A percentile compares a stretch with the other conserved stretches of the same genome.
phyloP scores from a whole-genome alignment of 345 rosid genomes.

The Abelmoschus esculentus region DNA sequence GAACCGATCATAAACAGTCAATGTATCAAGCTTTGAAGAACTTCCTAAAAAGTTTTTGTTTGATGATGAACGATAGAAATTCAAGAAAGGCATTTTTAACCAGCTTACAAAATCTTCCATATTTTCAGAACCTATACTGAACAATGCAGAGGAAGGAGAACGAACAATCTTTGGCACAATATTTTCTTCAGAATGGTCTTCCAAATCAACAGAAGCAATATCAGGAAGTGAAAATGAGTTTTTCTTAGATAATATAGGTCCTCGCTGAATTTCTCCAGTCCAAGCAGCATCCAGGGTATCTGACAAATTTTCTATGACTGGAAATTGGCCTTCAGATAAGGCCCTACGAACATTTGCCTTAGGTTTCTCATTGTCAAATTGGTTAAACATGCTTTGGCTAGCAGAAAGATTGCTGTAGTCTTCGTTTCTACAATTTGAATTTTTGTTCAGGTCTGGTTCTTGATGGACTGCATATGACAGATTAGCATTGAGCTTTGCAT shows the following conservation, averaged over 20 bases:
- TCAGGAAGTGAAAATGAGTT: slow-evolving; percentile 34
- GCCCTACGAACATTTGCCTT: slow-evolving; percentile 42
- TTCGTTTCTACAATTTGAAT: slow-evolving; percentile 29
- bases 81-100: slow-evolving; percentile 65
- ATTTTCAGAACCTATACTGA: slow-evolving; percentile 40
- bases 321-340: slow-evolving; percentile 72
- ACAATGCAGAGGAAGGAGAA: slow-evolving; percentile 35
- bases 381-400: slow-evolving; percentile 33
- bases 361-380: slow-evolving; percentile 28
- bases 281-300: slow-evolving; percentile 93
- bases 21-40: slow-evolving; percentile 59
- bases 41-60: slow-evolving; percentile 53
- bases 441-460: slow-evolving; percentile 23
- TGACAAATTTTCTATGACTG: slow-evolving; percentile 48
- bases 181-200: slow-evolving; percentile 30
- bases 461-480: slow-evolving; percentile 25
- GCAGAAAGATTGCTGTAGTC: slow-evolving; percentile 29
- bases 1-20: slow-evolving; percentile 60
- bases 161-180: slow-evolving; percentile 31
- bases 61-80: slow-evolving; percentile 60
- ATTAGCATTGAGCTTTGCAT: slow-evolving; percentile 34
- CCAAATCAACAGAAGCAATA: slow-evolving; percentile 36
- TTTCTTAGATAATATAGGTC: slow-evolving; percentile 30
- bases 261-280: slow-evolving; percentile 59
- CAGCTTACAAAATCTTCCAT: slow-evolving; percentile 52